These are phyloP conservation scores for Chlorella sp. DNA, from an alignment of 139 green algal species.

Conservation along the genomic window DNA sequence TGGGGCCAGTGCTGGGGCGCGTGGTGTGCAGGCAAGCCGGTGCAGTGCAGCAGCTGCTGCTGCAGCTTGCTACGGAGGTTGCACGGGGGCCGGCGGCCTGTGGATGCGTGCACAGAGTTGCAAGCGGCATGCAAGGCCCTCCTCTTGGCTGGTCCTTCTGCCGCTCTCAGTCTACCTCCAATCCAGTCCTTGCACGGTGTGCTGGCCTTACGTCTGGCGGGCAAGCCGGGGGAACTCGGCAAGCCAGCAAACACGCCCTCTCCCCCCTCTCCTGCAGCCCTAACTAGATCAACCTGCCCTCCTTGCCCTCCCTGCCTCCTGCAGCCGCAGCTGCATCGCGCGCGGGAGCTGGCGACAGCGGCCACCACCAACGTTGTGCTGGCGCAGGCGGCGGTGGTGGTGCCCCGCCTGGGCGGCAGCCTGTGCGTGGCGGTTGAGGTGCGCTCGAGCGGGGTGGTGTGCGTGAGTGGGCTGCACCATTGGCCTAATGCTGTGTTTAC, in stretches of 20 bases:
- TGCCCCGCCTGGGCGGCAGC: constrained; percentile 58
- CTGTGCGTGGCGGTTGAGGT: constrained; percentile 74
- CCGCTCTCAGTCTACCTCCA: no score
- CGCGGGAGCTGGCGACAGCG: not conserved
- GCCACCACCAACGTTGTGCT: constrained; percentile 31
- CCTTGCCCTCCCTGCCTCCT: not conserved
- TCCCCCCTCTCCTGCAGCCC: not conserved
- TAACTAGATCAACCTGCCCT: not conserved
- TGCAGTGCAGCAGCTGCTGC: not conserved
- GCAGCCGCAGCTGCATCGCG: constrained; percentile 36
- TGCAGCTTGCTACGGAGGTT: no score
- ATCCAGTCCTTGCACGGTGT: no score
- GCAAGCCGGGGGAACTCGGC: no score
- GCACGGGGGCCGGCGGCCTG: no score
- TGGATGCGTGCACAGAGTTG: no score
- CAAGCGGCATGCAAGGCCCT: no score
- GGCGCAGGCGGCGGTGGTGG: constrained; percentile 42
- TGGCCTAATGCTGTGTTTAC: no score
- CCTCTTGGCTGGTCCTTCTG: no score
- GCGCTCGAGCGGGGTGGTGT: not conserved
- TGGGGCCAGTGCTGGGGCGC: no score
- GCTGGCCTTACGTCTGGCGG: no score
- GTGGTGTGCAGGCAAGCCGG: not conserved
- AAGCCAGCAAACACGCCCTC: not conserved
- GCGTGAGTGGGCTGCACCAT: no score